These are phyloP conservation scores for Excoecaria agallocha DNA, from an alignment of 345 rosid genomes.

Conservation along the genomic window DNA sequence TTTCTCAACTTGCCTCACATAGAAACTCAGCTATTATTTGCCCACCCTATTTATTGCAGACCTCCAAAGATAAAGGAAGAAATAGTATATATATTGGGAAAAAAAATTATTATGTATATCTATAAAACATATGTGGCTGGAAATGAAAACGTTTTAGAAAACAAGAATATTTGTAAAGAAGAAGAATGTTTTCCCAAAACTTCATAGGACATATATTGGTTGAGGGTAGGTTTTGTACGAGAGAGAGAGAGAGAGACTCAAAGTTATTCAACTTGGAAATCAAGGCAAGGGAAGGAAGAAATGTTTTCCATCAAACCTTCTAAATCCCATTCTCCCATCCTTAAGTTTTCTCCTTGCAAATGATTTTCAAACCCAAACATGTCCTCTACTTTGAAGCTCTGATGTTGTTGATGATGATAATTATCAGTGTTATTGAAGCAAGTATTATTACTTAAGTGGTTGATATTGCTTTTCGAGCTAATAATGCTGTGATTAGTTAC, in stretches of 20 bases:
- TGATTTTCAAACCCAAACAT: constrained; percentile 54
- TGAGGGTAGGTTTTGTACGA: neutral
- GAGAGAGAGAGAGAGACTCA: neutral
- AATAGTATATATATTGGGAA: neutral
- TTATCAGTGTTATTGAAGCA: constrained; percentile 46
- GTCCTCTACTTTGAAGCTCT: constrained; percentile 48
- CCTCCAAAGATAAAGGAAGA: neutral
- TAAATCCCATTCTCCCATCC: constrained; percentile 87
- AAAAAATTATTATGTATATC: neutral
- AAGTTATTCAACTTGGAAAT: constrained; percentile 61
- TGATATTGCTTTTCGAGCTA: constrained; percentile 46
- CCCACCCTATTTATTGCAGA: constrained; percentile 18
- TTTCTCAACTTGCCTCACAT: neutral
- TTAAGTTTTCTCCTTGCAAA: constrained; percentile 65
- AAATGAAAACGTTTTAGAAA: neutral
- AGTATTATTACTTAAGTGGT: constrained; percentile 39
- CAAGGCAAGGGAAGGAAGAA: constrained; percentile 74
- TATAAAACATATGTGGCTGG: neutral
- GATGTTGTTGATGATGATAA: constrained; percentile 7
- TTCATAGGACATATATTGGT: constrained; percentile 20
- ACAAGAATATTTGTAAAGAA: neutral
- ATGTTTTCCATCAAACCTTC: constrained; percentile 72
- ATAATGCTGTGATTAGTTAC: constrained; percentile 24
- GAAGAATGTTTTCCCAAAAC: constrained; percentile 19
- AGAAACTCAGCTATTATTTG: neutral